Percentiles rank a stretch among this genome's conserved stretches.
phyloP scores from a whole-genome alignment of 768 basidiomycete genomes.

The Tylopilus plumbeoviolaceoides region DNA sequence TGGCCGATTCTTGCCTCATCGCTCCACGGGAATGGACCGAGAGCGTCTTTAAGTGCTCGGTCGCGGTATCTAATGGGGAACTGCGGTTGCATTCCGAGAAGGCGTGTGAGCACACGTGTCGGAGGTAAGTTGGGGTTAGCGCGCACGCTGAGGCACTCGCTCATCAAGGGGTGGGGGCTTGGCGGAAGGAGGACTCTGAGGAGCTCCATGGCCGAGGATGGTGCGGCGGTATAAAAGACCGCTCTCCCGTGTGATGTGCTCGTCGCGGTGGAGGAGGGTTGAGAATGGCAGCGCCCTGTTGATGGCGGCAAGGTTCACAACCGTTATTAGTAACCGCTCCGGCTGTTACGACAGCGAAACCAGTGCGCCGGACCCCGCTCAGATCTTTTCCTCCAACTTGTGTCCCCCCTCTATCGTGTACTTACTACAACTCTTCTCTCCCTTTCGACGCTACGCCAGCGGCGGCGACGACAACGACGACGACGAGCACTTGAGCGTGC shows the following conservation, averaged over 20 bases:
- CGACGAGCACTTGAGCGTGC: constrained; percentile 17
- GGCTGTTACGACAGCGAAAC: constrained; percentile 34
- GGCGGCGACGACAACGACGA: background rate
- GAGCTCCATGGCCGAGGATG: background rate
- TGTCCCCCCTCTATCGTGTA: background rate
- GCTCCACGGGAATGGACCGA: constrained; percentile 14
- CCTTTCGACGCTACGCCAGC: background rate
- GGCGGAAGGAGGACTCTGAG: background rate
- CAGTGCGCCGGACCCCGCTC: constrained; percentile 23
- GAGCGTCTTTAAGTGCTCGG: constrained; percentile 3
- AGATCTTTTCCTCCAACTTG: constrained; percentile 16
- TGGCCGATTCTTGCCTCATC: constrained; percentile 1
- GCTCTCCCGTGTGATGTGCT: background rate
- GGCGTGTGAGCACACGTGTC: constrained; percentile 35
- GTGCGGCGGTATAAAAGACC: background rate
- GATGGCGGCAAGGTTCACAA: constrained; percentile 19
- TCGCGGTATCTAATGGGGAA: constrained; percentile 15
- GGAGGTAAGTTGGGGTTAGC: constrained; percentile 27
- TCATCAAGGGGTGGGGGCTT: background rate
- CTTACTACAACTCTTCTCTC: constrained; percentile 6
- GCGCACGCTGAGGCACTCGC: constrained; percentile 14
- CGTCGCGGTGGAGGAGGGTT: constrained; percentile 1
- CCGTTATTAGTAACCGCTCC: constrained; percentile 27
- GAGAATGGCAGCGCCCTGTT: constrained; percentile 17
- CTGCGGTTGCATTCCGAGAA: constrained; percentile 26